phyloP scores from a whole-genome alignment of 2,329 filamentous ascomycete genomes.

The Amesomyces nigricolor region DNA sequence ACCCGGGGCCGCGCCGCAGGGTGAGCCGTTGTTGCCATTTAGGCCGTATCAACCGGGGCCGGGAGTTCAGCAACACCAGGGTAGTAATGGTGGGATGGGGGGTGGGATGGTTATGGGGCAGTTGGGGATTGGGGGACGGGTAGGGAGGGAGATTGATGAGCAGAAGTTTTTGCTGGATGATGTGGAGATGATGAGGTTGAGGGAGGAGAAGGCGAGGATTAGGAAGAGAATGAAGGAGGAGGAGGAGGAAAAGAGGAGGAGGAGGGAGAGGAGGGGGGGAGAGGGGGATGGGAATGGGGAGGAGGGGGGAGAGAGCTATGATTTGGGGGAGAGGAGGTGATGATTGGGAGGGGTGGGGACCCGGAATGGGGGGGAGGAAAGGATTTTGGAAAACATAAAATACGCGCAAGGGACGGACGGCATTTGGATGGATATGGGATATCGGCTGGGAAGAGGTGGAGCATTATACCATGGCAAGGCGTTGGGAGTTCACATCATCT shows the following conservation, averaged over 20 bases:
- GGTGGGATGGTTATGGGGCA: not conserved
- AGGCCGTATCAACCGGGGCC: constrained; percentile 15
- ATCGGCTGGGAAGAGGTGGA: constrained; percentile 4
- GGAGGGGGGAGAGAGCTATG: constrained; percentile 15
- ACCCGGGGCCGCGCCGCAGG: constrained; percentile 19
- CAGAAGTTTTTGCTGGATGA: constrained; percentile 28
- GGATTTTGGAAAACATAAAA: not conserved
- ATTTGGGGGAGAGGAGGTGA: constrained; percentile 13
- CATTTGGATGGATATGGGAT: not conserved
- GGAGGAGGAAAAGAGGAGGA: not conserved
- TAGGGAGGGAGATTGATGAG: constrained; percentile 24
- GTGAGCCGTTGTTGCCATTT: constrained; percentile 23
- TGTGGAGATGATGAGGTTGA: constrained; percentile 23
- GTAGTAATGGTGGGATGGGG: not conserved
- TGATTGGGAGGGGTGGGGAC: not conserved
- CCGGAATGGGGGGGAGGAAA: not conserved
- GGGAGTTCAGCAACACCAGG: not conserved
- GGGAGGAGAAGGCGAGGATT: constrained; percentile 20
- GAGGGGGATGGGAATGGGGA: not conserved
- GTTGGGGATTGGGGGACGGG: not conserved
- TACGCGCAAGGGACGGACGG: not conserved
- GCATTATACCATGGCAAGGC: constrained; percentile 26
- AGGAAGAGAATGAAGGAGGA: constrained; percentile 1
- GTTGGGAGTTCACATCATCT: constrained; percentile 16
- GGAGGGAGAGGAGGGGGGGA: not conserved